Base-by-base conservation (phyloP, 345 rosid genomes). In the Hibiscus trionum region DNA sequence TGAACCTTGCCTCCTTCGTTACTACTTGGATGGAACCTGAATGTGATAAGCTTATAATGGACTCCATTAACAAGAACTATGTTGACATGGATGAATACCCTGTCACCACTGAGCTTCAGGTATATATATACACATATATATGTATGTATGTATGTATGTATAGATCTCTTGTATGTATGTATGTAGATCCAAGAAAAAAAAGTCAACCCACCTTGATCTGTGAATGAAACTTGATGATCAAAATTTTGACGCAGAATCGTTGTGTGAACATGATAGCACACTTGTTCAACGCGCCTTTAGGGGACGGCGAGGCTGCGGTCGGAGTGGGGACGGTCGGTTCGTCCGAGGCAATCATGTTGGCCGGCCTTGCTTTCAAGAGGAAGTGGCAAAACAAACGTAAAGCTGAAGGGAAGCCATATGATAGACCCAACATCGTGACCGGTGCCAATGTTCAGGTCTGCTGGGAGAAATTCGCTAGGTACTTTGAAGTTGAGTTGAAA, bases 21-120 rank as follows among this genome's bases (percentile, higher is more conserved):
- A 93, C 97, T 0, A 93, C 98, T 0, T 91, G 97, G 97, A 93
- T 93, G 97, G 96, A 93, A 74, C 97, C 98, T 3, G 97, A 93
- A 77, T 93, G 98, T 61, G 89, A 93, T 62, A 88, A 88, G 87
- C 98, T 93, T 67, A 93, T 93, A 14, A 93, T 90, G 98, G 94
- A 77, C 16, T 75, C 98, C 65, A 80, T 91, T 14, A 93, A 91
- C 88, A 93, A 93, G 84, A 93, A 93, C 87, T 93, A 91, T 33
- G 97, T 91, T 24, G 97, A 93, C 82, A 91, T 93, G 98, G 98
- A 93, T 57, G 98, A 91, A 77, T 93, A 93, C 80, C 98, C 97
- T 27, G 94, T 93, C 60, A 93, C 98, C 64, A 93, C 98, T 4
- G 98, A 93, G 83, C 80, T 93, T 37, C 97, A 93, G 94, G 97